Evolutionary conservation across 169 alveolate genomes (phyloP).

Genomic region (Eimeria tenella): DNA sequence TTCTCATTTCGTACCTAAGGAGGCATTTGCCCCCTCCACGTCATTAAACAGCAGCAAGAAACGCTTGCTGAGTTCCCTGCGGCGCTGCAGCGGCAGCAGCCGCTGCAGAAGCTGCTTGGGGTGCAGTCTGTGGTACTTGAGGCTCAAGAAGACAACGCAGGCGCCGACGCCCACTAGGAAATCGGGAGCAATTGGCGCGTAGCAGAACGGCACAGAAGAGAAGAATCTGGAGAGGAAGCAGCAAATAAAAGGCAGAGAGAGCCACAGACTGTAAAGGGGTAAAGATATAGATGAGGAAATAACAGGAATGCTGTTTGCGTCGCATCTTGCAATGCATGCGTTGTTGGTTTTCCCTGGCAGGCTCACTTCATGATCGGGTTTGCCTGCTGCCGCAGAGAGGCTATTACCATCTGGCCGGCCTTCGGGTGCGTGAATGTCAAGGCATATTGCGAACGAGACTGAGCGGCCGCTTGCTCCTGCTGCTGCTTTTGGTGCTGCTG

Average conservation of each 20-base stretch:
- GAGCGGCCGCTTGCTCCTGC: not conserved
- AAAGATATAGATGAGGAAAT: too few relatives aligned
- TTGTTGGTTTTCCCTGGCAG: not conserved
- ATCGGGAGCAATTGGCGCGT: slow-evolving; percentile 80
- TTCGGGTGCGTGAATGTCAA: slow-evolving; percentile 44
- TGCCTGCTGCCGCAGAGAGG: slow-evolving; percentile 81
- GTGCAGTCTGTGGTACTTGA: slow-evolving; percentile 81
- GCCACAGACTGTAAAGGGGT: too few relatives aligned
- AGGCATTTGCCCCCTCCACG: slow-evolving; percentile 51
- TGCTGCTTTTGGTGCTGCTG: slow-evolving; percentile 41
- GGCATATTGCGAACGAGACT: not conserved
- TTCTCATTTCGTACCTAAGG: slow-evolving; percentile 27
- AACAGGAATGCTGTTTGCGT: not conserved
- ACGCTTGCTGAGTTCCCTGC: slow-evolving; percentile 69
- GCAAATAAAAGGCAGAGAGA: not conserved
- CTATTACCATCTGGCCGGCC: slow-evolving; percentile 68
- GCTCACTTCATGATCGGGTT: slow-evolving; percentile 76
- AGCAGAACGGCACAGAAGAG: slow-evolving; percentile 72
- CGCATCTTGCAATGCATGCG: too few relatives aligned
- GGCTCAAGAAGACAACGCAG: slow-evolving; percentile 79
- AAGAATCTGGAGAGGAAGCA: slow-evolving; percentile 5
- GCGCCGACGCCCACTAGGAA: slow-evolving; percentile 81
- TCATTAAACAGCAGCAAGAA: slow-evolving; percentile 80
- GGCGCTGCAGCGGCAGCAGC: slow-evolving; percentile 73
- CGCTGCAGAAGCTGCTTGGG: slow-evolving; percentile 79